Conservation (phyloP, 495 filamentous ascomycete species). For the Podospora conica region DNA sequence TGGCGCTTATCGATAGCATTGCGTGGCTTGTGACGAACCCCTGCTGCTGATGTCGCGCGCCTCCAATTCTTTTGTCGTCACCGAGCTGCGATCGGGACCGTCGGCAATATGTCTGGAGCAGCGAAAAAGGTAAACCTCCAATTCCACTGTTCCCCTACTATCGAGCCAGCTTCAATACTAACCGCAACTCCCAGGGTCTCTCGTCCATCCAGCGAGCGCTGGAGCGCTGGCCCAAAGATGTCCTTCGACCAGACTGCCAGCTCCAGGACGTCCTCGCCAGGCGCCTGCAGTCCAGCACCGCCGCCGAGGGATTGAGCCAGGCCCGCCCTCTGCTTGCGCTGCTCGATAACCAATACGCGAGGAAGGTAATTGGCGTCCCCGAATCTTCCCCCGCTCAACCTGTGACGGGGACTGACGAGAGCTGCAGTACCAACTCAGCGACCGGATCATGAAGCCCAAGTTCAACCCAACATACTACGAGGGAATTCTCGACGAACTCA, state of each 20-base stretch:
- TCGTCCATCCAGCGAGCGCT: slow-evolving; percentile 54
- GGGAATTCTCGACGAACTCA: slow-evolving; percentile 63
- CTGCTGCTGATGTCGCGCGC: neutral
- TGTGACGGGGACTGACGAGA: neutral
- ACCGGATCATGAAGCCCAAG: slow-evolving; percentile 56
- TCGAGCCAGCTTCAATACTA: neutral
- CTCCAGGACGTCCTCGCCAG: slow-evolving; percentile 64
- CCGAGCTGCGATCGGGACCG: neutral
- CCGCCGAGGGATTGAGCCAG: slow-evolving; percentile 43
- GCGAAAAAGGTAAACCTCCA: slow-evolving; percentile 2
- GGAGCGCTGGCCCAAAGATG: slow-evolving; percentile 70
- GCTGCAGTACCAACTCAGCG: slow-evolving; percentile 56
- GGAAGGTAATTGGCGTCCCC: slow-evolving; percentile 41
- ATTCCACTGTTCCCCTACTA: neutral
- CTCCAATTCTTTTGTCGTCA: neutral
- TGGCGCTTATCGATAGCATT: neutral
- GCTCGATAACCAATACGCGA: slow-evolving; percentile 65
- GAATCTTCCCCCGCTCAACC: neutral
- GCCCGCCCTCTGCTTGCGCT: slow-evolving; percentile 70
- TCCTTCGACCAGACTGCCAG: slow-evolving; percentile 68
- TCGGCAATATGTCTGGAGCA: slow-evolving; percentile 21
- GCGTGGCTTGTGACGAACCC: neutral
- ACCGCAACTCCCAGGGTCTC: slow-evolving; percentile 9
- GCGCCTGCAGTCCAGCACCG: slow-evolving; percentile 41
- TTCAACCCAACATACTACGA: slow-evolving; percentile 75